Base-by-base conservation (phyloP, 1,139 yeast species). In the Geotrichum europaeum region DNA sequence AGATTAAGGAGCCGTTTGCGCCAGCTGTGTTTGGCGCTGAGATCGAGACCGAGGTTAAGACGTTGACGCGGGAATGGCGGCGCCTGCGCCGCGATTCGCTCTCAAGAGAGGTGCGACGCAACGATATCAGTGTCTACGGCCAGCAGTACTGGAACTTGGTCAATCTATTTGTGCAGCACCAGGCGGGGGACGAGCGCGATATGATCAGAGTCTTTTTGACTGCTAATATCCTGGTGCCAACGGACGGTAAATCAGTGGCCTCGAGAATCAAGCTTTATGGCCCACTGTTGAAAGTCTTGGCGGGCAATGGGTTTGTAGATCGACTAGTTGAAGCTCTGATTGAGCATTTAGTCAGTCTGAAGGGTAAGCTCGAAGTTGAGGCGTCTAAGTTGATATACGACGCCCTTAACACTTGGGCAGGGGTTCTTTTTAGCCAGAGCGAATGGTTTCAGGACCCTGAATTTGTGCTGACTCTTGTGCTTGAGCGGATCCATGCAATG, bases 41-140 rank as follows among this genome's bases (percentile, higher is more conserved):
- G n/a, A 59, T 51, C 36, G 64, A 60, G 30, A 65, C 51, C 15
- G 56, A 59, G 12, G 61, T 74, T 25, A 73, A 74, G 56, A 70
- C 67, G 36, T 62, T 67, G 34, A 68, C 74, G 45, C 62, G 73
- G 30, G 75, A 71, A 32, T 72, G 75, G 72, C 67, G 81, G 57
- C 67, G 79, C 18, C 58, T 82, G 22, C 72, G 88, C 49, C 81
- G 85, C 64, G 74, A 74, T 22, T 79, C 83, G 64, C 70, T 40
- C 2, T 3, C 81, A 50, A 72, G 75, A 45, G 72, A 69, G 43
- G 65, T 72, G 7, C 73, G 13, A n/a, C 9, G n/a, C 18, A 36
- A 24, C 24, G 24, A 45, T 13, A 12, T 12, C 36, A 32, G 24
- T 24, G 40, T 40, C 18, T 32, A 51, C 45, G 15, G 51, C 32